Base-by-base conservation (phyloP, 768 basidiomycete genomes). In the Phaeotremella fagi region DNA sequence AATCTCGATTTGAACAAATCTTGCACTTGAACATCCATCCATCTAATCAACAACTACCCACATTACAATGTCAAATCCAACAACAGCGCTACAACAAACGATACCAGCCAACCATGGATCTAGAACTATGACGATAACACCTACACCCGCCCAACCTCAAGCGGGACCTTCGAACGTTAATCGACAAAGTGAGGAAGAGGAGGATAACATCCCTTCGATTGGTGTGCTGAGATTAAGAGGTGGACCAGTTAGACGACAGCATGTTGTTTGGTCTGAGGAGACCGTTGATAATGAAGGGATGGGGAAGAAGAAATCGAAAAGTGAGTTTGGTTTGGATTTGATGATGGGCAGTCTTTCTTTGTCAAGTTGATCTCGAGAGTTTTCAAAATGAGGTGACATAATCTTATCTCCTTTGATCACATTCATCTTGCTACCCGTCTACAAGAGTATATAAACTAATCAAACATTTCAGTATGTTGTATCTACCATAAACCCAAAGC, bases 301-400 rank as follows among this genome's bases (percentile, higher is more conserved):
- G 54, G 89, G 88, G 5, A 84, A 81, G 79, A 94, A 95, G 76
- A 88, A 86, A 59, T 90, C 89, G 25, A 97, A 97, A 77, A 90
- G 92, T 94, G 61, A 58, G 86, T 81, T 3, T 26, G n/a, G n/a
- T n/a, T n/a, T n/a, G n/a, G n/a, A n/a, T n/a, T n/a, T n/a, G n/a
- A n/a, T n/a, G n/a, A n/a, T n/a, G n/a, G n/a, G n/a, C n/a, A n/a
- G n/a, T n/a, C n/a, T n/a, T n/a, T n/a, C n/a, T n/a, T n/a, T n/a
- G n/a, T n/a, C n/a, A n/a, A n/a, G n/a, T n/a, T n/a, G n/a, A n/a
- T n/a, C n/a, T n/a, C n/a, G n/a, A n/a, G n/a, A n/a, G n/a, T n/a
- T n/a, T n/a, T n/a, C n/a, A n/a, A n/a, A n/a, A n/a, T n/a, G n/a
- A n/a, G n/a, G n/a, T n/a, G n/a, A n/a, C n/a, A n/a, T n/a, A n/a